Percentiles rank a stretch among this genome's conserved stretches.
Evolutionary conservation across 2,329 filamentous ascomycete species (phyloP).

Genomic region (Colletotrichum zoysiae): DNA sequence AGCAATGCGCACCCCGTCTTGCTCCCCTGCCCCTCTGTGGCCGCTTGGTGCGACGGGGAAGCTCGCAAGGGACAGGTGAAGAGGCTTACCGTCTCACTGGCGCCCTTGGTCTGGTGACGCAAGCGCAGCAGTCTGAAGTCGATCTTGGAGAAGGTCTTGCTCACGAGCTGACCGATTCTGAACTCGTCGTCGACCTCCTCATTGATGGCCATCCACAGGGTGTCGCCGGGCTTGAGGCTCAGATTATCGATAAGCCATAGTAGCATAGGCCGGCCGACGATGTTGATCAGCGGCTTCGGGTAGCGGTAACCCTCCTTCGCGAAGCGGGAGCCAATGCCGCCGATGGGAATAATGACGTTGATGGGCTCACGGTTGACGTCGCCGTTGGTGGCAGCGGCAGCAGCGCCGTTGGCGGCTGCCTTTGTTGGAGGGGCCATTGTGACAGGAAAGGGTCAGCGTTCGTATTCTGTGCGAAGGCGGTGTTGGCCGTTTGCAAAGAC

Average conservation of each 20-base stretch:
- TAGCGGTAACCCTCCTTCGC: slow-evolving; percentile 48
- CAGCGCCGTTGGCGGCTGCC: slow-evolving; percentile 30
- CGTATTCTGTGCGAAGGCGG: neutral
- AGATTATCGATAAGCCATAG: slow-evolving; percentile 49
- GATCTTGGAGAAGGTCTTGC: slow-evolving; percentile 45
- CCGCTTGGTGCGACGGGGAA: neutral
- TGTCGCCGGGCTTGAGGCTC: slow-evolving; percentile 45
- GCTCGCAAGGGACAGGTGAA: neutral
- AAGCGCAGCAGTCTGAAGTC: slow-evolving; percentile 46
- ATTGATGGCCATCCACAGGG: slow-evolving; percentile 49
- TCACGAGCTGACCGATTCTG: slow-evolving; percentile 47
- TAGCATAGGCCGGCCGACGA: slow-evolving; percentile 49
- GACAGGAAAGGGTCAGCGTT: slow-evolving; percentile 7
- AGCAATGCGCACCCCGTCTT: slow-evolving; percentile 16
- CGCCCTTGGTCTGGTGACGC: slow-evolving; percentile 48
- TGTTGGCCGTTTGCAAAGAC: slow-evolving; percentile 8
- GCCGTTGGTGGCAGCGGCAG: slow-evolving; percentile 16
- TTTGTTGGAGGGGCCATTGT: slow-evolving; percentile 35
- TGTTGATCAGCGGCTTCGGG: slow-evolving; percentile 50
- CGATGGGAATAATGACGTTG: slow-evolving; percentile 51
- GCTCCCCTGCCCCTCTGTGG: slow-evolving; percentile 4
- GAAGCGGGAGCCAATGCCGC: slow-evolving; percentile 50
- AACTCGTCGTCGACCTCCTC: slow-evolving; percentile 49
- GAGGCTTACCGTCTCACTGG: slow-evolving; percentile 47
- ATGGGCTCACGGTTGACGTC: slow-evolving; percentile 43